Percentiles rank a stretch among this genome's conserved stretches.
Evolutionary conservation across 805 yeast genomes (phyloP).

Genomic region (Wickerhamomyces kurtzmanii): DNA sequence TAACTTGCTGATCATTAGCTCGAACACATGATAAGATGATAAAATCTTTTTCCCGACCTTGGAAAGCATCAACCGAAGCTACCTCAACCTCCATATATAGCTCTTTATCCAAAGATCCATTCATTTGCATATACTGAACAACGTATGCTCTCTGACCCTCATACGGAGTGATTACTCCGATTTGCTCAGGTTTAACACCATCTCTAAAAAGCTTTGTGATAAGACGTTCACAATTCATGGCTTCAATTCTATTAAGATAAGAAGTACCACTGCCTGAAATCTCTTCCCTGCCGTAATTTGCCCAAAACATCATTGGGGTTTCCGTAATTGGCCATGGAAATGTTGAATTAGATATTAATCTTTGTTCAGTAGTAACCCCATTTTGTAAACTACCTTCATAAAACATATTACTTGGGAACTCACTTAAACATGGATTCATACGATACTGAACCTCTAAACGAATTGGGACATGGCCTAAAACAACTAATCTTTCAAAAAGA

Average conservation of each 20-base stretch:
- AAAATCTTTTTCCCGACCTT: conserved; percentile 82
- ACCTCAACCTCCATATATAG: conserved; percentile 71
- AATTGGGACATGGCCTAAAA: conserved; percentile 76
- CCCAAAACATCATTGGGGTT: conserved; percentile 96
- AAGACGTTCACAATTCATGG: conserved; percentile 76
- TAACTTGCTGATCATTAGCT: conserved; percentile 61
- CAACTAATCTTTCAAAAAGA: conserved; percentile 75
- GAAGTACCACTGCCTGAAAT: conserved; percentile 75
- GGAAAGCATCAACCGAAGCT: conserved; percentile 92
- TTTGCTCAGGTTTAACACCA: conserved; percentile 71
- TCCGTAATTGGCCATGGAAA: conserved; percentile 91
- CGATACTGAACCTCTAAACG: conserved; percentile 89
- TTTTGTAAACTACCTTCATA: conserved; percentile 89
- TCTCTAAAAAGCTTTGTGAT: conserved; percentile 65
- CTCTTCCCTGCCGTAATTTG: conserved; percentile 82
- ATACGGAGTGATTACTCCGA: conserved; percentile 91
- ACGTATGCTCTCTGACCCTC: conserved; percentile 88
- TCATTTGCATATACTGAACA: conserved; percentile 66
- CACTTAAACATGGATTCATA: conserved; percentile 85
- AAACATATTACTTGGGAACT: conserved; percentile 84
- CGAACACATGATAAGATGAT: conserved; percentile 76
- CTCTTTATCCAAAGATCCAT: conserved; percentile 57
- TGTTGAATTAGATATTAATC: conserved; percentile 40
- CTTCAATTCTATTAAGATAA: conserved; percentile 78
- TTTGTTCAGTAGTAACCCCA: conserved; percentile 75